Evolutionary conservation across 148 eudicot species (phyloP).

Genomic region (Rhododendron ferrugineum): DNA sequence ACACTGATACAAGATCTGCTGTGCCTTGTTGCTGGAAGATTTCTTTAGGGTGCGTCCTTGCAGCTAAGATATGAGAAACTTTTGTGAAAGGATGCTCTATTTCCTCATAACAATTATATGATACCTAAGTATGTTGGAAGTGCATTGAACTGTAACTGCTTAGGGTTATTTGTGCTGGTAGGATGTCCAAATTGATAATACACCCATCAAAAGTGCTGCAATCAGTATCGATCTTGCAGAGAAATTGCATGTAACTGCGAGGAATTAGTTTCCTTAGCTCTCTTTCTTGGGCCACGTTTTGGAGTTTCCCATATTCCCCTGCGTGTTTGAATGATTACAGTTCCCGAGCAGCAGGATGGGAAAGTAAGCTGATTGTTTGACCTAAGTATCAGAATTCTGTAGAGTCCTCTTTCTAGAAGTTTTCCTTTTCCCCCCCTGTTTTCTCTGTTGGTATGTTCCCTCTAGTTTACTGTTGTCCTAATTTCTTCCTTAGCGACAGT

Average conservation of each 20-base stretch:
- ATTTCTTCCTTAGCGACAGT: neutral
- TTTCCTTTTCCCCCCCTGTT: neutral
- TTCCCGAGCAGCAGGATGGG: neutral
- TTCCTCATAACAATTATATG: neutral
- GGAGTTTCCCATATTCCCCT: neutral
- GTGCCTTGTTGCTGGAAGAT: neutral
- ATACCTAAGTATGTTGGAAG: neutral
- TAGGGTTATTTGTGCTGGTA: neutral
- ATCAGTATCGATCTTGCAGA: neutral
- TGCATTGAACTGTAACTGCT: neutral
- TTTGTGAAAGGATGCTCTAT: neutral
- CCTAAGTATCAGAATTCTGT: neutral
- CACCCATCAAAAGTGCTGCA: neutral
- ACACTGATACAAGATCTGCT: conserved; percentile 6
- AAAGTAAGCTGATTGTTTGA: neutral
- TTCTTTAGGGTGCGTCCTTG: neutral
- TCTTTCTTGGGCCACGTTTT: neutral
- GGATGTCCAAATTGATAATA: neutral
- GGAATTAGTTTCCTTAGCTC: neutral
- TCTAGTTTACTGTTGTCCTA: neutral
- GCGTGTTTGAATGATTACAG: neutral
- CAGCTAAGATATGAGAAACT: neutral
- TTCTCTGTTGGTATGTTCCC: neutral
- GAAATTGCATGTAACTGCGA: neutral
- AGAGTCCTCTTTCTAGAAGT: neutral